Base-by-base conservation (phyloP, 1,284 basidiomycete genomes). In the Kalmanozyma brasiliensis region DNA sequence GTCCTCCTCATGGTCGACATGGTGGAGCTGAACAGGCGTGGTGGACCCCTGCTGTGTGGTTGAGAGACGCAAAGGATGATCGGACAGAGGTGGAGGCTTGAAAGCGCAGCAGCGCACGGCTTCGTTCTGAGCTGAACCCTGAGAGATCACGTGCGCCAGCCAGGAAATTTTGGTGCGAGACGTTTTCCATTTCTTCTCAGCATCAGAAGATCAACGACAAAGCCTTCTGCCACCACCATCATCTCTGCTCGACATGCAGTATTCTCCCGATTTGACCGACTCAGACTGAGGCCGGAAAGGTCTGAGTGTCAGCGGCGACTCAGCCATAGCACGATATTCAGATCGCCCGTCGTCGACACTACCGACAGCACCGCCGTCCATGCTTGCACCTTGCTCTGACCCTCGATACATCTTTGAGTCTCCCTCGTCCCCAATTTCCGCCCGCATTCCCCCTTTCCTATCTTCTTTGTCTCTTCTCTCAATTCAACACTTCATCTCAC, bases 1-100 rank as follows among this genome's bases (percentile, higher is more conserved):
- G 53, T 57, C 30, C 65, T 52, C 37, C 58, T 52, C 55, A 60
- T 51, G 8, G 65, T 29, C 33, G 65, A 62, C 65, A 62, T 62
- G 2, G 24, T 49, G 22, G 9, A 19, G 29, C 3, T 32, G 1
- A 20, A 2, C 16, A 20, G 8, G 23, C 20, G 10, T n/a, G 23
- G 32, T 6, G n/a, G 17, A 8, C 20, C 11, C 19, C 30, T n/a
- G 23, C n/a, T 20, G 30, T 22, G 26, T 42, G 30, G 46, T 38
- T 14, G 46, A 9, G 16, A 32, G 29, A 24, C 11, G 10, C 11
- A 20, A 17, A 26, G 34, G 8, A 7, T 14, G 14, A 24, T 24
- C 19, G 10, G 1, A 0, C 19, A 9, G 23, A 37, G 34, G 47
- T 49, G 36, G 36, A 32, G 26, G 40, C 16, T 40, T 24, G 7